phyloP scores from a whole-genome alignment of 2,329 filamentous ascomycete species.

The Ceratocystis destructans region DNA sequence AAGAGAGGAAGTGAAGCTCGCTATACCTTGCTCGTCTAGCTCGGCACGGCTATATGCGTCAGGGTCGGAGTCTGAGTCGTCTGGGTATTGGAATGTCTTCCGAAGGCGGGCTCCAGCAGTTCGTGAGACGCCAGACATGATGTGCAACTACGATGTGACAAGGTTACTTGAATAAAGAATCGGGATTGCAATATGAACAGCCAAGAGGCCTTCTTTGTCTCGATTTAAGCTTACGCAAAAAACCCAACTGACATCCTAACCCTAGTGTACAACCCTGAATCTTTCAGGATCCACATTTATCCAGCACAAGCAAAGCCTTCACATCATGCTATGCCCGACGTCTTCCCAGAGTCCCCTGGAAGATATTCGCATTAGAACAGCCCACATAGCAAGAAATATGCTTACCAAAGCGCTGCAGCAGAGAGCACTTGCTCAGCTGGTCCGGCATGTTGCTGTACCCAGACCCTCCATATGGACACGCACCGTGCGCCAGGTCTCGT shows the following conservation, averaged over 20 bases:
- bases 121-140: not conserved
- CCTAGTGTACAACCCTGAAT: not conserved
- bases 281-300: not conserved
- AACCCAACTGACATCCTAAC: not conserved
- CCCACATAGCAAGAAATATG: not conserved
- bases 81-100: constrained; percentile 63
- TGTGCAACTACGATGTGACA: not conserved
- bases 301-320: not conserved
- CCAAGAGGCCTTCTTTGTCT: too few relatives aligned
- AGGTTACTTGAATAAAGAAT: not conserved
- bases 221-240: too few relatives aligned
- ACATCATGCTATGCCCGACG: not conserved
- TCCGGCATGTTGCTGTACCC: not conserved
- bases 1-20: constrained; percentile 7
- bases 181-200: too few relatives aligned
- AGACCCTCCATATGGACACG: not conserved
- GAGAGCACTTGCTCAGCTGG: not conserved
- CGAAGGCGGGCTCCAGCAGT: constrained; percentile 46
- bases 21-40: constrained; percentile 60
- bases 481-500: constrained; percentile 29
- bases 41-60: constrained; percentile 40
- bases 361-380: not conserved
- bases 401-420: constrained; percentile 18
- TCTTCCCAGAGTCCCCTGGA: not conserved
- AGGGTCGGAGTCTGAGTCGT: constrained; percentile 37